Evolutionary conservation across 371 early-diverging fungal species (phyloP).

Genomic region (Mucor lusitanicus): DNA sequence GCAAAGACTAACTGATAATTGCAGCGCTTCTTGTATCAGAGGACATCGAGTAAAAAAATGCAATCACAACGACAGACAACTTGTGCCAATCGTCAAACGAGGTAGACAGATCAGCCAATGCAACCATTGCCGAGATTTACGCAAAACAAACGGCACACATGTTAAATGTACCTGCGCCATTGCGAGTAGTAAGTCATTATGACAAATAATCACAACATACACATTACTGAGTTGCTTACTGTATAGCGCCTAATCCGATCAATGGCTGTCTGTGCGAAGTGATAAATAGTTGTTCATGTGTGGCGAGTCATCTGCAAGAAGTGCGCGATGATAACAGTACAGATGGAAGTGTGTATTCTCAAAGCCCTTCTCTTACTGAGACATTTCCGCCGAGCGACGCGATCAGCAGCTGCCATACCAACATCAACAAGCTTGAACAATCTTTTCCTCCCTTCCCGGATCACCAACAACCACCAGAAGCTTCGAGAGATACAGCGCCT

Average conservation of each 20-base stretch:
- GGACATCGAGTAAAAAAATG: constrained; percentile 42
- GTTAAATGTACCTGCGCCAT: constrained; percentile 45
- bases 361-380: background rate
- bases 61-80: constrained; percentile 26
- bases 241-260: constrained; percentile 32
- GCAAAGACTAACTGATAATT: background rate
- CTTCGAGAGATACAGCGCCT: background rate
- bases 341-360: background rate
- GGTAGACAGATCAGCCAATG: constrained; percentile 42
- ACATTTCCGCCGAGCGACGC: too few relatives aligned
- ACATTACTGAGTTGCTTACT: background rate
- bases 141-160: constrained; percentile 30
- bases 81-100: constrained; percentile 28
- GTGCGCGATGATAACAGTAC: background rate
- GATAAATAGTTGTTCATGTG: constrained; percentile 29
- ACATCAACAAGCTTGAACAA: background rate
- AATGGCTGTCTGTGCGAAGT: constrained; percentile 40
- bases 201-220: background rate
- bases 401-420: background rate
- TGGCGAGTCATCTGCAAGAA: constrained; percentile 30
- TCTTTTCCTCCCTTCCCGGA: background rate
- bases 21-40: constrained; percentile 33
- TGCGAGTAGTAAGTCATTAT: constrained; percentile 15
- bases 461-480: background rate
- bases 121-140: constrained; percentile 34